Evolutionary conservation across 2,329 filamentous ascomycete species (phyloP).

Genomic region (Daldinia eschscholtzii): DNA sequence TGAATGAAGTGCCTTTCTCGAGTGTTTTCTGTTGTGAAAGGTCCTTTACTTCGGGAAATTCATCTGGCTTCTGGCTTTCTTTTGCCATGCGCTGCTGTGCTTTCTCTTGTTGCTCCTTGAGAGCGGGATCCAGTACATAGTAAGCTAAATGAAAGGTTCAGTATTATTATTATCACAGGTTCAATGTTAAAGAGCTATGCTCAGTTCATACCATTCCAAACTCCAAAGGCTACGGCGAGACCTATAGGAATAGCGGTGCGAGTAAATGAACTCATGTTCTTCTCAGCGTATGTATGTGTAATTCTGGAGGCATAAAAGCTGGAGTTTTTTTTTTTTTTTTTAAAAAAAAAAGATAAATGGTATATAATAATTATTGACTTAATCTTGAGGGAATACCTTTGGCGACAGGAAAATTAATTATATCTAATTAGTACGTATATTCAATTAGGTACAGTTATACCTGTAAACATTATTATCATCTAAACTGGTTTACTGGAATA

Average conservation of each 20-base stretch:
- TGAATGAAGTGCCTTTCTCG: slow-evolving; percentile 24
- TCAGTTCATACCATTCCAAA: slow-evolving; percentile 51
- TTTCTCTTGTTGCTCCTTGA: slow-evolving; percentile 42
- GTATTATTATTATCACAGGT: slow-evolving; percentile 15
- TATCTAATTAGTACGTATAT: background rate
- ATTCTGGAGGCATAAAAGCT: background rate
- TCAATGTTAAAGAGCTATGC: background rate
- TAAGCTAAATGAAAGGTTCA: slow-evolving; percentile 42
- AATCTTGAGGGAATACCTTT: background rate
- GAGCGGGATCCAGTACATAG: slow-evolving; percentile 45
- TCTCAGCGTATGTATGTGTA: background rate
- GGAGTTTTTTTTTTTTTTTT: too few relatives aligned
- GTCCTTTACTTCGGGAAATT: slow-evolving; percentile 13
- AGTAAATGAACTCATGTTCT: slow-evolving; percentile 45
- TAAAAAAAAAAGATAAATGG: too few relatives aligned
- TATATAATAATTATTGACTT: background rate
- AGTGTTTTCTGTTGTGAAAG: slow-evolving; percentile 4
- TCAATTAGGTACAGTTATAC: background rate
- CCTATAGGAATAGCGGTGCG: slow-evolving; percentile 47
- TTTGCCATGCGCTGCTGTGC: slow-evolving; percentile 27
- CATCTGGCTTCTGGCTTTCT: slow-evolving; percentile 21
- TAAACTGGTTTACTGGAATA: background rate
- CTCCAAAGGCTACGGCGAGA: slow-evolving; percentile 51
- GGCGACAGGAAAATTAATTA: background rate
- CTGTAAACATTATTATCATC: background rate